Evolutionary conservation across 148 eudicot species (phyloP), one percentile per base, ranked within the genome.

Genomic region (Cornus controversa): DNA sequence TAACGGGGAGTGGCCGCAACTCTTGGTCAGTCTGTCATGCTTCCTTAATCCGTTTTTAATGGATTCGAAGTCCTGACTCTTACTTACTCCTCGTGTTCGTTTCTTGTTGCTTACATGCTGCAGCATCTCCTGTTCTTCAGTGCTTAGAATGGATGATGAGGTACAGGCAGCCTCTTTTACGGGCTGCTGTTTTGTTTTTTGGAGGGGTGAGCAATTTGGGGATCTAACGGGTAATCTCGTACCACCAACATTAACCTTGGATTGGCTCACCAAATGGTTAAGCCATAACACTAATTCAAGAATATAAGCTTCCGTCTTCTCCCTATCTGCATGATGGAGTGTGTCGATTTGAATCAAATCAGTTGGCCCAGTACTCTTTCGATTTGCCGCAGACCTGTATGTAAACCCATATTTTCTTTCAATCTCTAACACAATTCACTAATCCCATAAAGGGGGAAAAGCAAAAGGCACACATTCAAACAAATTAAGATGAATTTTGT

Each of bases 251-350:
- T 76, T 74, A 47, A 70, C 79, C 84, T 88, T 90, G 40, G 86
- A 71, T 54, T 75, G 87, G 63, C 72, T 81, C 25, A 89, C 81
- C 77, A 95, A 79, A 83, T 82, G 84, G 74, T 93, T 93, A 76
- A 95, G 99, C 97, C 96, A 91, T 31, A 87, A 75, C 54, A 95
- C 77, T 70, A 90, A 89, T 29, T 93, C 91, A 50, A 90, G 81
- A 5, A 95, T 89, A 80, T 80, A 88, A 76, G 89, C 86, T 84
- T 95, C 99, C 16, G 92, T 90, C 76, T 82, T 93, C 66, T 50
- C 78, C 84, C 84, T 90, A 84, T 95, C 91, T n/a, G 97, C 97
- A 65, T 95, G 91, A 79, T 93, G 89, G 70, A 95, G 89, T 22
- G 99, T 93, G 80, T 93, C 94, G 29, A 95, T 83, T 47, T 83